Percentiles rank a stretch among this genome's conserved stretches.
These are phyloP conservation scores for Cymodocea nodosa DNA, from an alignment of 116 monocot species.

Conservation along the genomic window DNA sequence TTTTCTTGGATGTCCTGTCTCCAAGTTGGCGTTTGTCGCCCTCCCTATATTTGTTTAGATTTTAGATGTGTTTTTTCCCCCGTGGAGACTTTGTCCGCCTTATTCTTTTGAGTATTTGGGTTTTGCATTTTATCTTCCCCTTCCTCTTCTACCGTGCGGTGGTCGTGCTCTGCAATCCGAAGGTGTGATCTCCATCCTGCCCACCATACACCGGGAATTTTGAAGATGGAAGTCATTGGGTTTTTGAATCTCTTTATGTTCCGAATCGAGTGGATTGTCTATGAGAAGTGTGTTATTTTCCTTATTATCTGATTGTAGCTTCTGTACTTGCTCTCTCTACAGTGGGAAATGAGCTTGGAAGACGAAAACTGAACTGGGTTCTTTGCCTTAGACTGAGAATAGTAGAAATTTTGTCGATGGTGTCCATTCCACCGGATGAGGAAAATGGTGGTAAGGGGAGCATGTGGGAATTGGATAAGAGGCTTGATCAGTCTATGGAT, in stretches of 20 bases:
- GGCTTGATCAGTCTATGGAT: constrained; percentile 86
- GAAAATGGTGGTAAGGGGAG: constrained; percentile 26
- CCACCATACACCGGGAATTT: too few species aligned
- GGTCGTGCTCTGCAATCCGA: too few species aligned
- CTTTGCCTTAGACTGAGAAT: neutral
- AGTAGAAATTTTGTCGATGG: neutral
- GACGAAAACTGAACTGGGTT: neutral
- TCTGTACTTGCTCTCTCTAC: neutral
- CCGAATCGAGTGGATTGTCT: neutral
- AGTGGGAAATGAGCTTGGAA: neutral
- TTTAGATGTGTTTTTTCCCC: too few species aligned
- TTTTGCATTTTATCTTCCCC: too few species aligned
- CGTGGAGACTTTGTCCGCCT: too few species aligned
- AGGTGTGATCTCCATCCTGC: too few species aligned
- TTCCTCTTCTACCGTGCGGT: too few species aligned
- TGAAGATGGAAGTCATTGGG: too few species aligned
- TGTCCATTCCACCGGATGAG: constrained; percentile 7
- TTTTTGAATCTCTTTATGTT: too few species aligned
- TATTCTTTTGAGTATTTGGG: too few species aligned
- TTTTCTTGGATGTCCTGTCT: neutral
- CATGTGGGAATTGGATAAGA: constrained; percentile 85
- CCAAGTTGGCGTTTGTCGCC: neutral
- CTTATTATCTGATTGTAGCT: neutral
- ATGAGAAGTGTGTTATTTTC: neutral
- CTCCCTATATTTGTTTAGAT: too few species aligned